phyloP scores from a whole-genome alignment of 2,329 filamentous ascomycete species.

The Pseudomassariella vexata region DNA sequence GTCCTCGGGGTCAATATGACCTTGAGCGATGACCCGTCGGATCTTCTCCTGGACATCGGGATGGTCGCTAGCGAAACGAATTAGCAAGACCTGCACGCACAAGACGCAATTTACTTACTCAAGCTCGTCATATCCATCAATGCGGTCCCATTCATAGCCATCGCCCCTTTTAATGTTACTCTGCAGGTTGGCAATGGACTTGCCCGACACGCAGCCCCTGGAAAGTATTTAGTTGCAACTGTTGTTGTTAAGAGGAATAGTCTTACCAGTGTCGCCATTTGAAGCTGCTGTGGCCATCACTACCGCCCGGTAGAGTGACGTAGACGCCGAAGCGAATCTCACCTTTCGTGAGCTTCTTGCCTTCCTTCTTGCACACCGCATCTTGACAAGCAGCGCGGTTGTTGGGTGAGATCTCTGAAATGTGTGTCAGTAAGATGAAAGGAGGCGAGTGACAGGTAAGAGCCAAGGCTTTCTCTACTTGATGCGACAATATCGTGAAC shows the following conservation, averaged over 20 bases:
- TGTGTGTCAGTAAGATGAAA: slow-evolving; percentile 14
- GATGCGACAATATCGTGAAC: too few relatives aligned
- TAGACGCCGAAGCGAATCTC: slow-evolving; percentile 72
- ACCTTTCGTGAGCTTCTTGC: slow-evolving; percentile 70
- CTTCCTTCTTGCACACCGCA: slow-evolving; percentile 63
- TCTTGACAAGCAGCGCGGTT: slow-evolving; percentile 71
- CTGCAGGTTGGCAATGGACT: slow-evolving; percentile 61
- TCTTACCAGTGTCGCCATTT: slow-evolving; percentile 82
- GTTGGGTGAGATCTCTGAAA: slow-evolving; percentile 63
- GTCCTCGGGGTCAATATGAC: slow-evolving; percentile 78
- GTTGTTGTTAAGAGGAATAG: slow-evolving; percentile 2
- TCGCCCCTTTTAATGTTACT: slow-evolving; percentile 44
- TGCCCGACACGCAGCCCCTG: slow-evolving; percentile 86
- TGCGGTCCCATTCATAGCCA: slow-evolving; percentile 53
- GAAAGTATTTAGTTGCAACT: too few relatives aligned
- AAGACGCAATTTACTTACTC: slow-evolving; percentile 34
- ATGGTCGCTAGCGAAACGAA: slow-evolving; percentile 31
- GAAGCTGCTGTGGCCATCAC: slow-evolving; percentile 57
- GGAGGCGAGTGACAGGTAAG: slow-evolving; percentile 2
- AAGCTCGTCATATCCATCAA: slow-evolving; percentile 81
- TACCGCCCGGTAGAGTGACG: slow-evolving; percentile 57
- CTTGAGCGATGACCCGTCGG: slow-evolving; percentile 63
- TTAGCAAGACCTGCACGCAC: slow-evolving; percentile 10
- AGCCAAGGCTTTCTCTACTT: not conserved
- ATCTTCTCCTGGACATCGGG: slow-evolving; percentile 69